phyloP scores from a whole-genome alignment of 306 rosid genomes.

The Malus sieversii region DNA sequence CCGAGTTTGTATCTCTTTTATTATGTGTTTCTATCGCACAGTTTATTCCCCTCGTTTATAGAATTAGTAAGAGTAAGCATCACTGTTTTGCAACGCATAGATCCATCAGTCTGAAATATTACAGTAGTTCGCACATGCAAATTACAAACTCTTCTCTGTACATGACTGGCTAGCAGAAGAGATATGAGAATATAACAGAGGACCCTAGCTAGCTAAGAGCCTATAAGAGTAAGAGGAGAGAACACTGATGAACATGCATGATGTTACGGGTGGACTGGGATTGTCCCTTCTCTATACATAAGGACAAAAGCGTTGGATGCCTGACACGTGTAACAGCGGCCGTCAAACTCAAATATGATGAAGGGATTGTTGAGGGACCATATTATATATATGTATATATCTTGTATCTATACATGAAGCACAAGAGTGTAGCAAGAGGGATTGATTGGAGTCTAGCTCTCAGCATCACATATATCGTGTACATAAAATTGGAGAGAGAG shows the following conservation, averaged over 20 bases:
- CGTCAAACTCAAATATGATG: constrained; percentile 14
- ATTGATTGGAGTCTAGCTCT: constrained; percentile 3
- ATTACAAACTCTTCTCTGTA: background rate
- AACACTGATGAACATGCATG: background rate
- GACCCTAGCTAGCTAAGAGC: background rate
- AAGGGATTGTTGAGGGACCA: background rate
- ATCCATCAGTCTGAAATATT: background rate
- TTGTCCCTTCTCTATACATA: constrained; percentile 6
- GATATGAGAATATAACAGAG: background rate
- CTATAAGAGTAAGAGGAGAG: background rate
- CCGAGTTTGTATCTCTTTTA: no score
- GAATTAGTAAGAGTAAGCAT: background rate
- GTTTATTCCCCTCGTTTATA: background rate
- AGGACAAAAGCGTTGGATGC: constrained; percentile 20
- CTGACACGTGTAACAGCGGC: constrained; percentile 19
- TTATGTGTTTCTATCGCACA: background rate
- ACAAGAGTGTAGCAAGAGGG: background rate
- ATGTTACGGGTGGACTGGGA: background rate
- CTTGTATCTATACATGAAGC: background rate
- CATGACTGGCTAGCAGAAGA: background rate
- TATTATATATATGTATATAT: background rate
- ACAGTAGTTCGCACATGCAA: background rate
- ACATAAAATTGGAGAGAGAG: background rate
- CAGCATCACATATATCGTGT: constrained; percentile 1
- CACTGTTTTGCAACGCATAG: background rate